A percentile compares a stretch with the other conserved stretches of the same genome.
These are phyloP conservation scores for Begonia fuchsioides DNA, from an alignment of 306 rosid genomes.

Conservation along the genomic window DNA sequence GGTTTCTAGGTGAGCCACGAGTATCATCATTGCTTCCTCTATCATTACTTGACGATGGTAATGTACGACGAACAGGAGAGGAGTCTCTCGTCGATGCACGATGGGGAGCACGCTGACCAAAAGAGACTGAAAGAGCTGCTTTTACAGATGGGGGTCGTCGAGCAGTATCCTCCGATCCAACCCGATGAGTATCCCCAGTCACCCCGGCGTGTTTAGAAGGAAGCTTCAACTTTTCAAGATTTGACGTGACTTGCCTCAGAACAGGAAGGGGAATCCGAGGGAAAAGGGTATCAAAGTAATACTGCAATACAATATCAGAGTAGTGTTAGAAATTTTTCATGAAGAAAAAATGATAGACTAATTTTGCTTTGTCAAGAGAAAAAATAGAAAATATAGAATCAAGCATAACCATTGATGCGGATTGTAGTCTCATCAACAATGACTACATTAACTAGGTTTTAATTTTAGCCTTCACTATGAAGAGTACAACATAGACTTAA, in stretches of 20 bases:
- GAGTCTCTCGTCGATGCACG: constrained; percentile 96
- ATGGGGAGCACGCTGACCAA: constrained; percentile 99
- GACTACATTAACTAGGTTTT: no score
- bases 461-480: no score
- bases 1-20: constrained; percentile 36
- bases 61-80: constrained; percentile 79
- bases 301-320: constrained; percentile 47
- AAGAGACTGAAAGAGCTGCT: constrained; percentile 94
- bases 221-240: constrained; percentile 80
- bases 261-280: constrained; percentile 99
- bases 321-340: no score
- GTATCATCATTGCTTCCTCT: constrained; percentile 42
- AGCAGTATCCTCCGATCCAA: constrained; percentile 91
- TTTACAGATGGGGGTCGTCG: constrained; percentile 98
- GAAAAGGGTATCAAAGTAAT: constrained; percentile 92
- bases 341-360: no score
- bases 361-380: no score
- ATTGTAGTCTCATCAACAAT: no score
- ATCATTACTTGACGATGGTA: constrained; percentile 37
- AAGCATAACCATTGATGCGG: no score
- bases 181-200: constrained; percentile 66
- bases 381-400: no score
- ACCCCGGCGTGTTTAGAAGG: constrained; percentile 56
- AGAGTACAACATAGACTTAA: no score
- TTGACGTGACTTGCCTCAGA: constrained; percentile 60